These are phyloP conservation scores for Termitomyces sp. DNA, from an alignment of 768 basidiomycete species.

Conservation along the genomic window DNA sequence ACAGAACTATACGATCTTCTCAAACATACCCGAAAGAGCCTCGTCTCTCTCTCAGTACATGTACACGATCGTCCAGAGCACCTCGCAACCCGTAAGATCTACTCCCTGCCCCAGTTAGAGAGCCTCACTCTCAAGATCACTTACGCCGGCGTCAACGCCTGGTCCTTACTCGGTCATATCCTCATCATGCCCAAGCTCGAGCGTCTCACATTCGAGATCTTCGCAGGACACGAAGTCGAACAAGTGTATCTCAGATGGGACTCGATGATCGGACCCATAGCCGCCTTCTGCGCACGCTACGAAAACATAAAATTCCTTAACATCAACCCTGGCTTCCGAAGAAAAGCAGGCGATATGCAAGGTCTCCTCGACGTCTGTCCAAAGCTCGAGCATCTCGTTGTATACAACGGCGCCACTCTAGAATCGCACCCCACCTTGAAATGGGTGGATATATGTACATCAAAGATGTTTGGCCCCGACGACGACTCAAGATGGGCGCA, in stretches of 20 bases:
- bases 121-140: conserved; percentile 5
- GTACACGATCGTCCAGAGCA: conserved; percentile 1
- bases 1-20: background rate
- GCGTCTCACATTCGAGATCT: conserved; percentile 4
- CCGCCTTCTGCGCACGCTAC: conserved; percentile 2
- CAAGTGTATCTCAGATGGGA: background rate
- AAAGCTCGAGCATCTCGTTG: conserved; percentile 8
- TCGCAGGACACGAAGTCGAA: background rate
- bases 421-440: conserved; percentile 5
- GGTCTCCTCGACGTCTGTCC: conserved; percentile 3
- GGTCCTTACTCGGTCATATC: background rate
- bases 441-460: conserved; percentile 8
- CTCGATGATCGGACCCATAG: background rate
- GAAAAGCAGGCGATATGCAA: conserved; percentile 1
- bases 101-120: conserved; percentile 5
- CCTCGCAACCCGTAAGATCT: background rate
- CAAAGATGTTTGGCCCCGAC: background rate
- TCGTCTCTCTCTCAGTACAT: conserved; percentile 5
- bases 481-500: background rate
- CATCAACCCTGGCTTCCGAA: conserved; percentile 4
- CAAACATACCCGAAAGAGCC: background rate
- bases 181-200: conserved; percentile 4
- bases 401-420: conserved; percentile 1
- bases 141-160: background rate
- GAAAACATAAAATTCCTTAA: conserved; percentile 4